Conservation (phyloP, 2,329 filamentous ascomycete species). For the Phyllosticta citrichinensis region DNA sequence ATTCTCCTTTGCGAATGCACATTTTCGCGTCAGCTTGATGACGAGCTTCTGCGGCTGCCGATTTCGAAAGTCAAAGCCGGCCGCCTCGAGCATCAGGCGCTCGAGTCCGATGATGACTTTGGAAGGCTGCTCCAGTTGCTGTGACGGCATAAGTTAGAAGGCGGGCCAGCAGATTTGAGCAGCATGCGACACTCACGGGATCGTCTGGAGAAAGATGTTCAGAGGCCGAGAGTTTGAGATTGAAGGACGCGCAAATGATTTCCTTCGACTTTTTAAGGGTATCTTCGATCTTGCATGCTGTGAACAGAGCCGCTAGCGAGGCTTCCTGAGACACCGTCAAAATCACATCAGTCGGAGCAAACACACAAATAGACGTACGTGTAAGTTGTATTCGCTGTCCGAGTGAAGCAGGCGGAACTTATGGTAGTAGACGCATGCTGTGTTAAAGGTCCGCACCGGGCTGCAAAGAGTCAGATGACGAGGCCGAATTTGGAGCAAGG, state of each 20-base stretch:
- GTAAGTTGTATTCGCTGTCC: conserved; percentile 75
- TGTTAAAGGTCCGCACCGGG: conserved; percentile 84
- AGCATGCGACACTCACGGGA: conserved; percentile 44
- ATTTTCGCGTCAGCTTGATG: conserved; percentile 62
- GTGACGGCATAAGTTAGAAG: neutral
- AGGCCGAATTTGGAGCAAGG: neutral
- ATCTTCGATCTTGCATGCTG: conserved; percentile 95
- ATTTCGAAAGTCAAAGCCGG: conserved; percentile 87
- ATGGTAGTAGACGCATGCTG: conserved; percentile 86
- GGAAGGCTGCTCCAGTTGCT: conserved; percentile 72
- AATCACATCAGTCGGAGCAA: neutral
- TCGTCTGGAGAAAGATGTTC: conserved; percentile 70
- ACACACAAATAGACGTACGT: conserved; percentile 26
- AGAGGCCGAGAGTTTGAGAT: conserved; percentile 61
- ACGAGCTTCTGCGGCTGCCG: conserved; percentile 79
- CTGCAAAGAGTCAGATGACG: conserved; percentile 33
- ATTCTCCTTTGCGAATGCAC: conserved; percentile 42
- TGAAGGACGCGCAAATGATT: conserved; percentile 83
- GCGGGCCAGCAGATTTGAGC: neutral
- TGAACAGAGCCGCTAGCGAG: conserved; percentile 77
- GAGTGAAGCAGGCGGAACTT: conserved; percentile 79
- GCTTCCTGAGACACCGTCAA: conserved; percentile 51
- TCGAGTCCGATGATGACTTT: conserved; percentile 83
- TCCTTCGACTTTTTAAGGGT: conserved; percentile 94
- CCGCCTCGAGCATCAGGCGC: conserved; percentile 82